These are phyloP conservation scores for Penicillium sp. DNA, from an alignment of 2,329 filamentous ascomycete species.

Conservation along the genomic window DNA sequence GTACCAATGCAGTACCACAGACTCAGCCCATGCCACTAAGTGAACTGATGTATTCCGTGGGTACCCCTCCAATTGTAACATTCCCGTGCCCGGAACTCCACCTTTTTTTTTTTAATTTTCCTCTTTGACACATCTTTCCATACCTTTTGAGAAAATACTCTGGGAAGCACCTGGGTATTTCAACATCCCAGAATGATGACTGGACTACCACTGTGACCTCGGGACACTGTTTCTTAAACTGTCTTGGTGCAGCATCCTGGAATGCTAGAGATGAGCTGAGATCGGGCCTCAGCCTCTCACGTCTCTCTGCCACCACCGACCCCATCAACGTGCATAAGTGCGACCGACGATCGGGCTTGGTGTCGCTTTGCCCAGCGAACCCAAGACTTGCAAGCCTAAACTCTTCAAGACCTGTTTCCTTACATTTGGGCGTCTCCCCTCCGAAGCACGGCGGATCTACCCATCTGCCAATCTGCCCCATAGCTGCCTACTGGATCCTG, in stretches of 20 bases:
- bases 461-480: constrained; percentile 15
- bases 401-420: constrained; percentile 12
- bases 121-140: neutral
- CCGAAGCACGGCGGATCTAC: constrained; percentile 17
- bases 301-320: constrained; percentile 17
- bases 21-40: neutral
- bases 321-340: constrained; percentile 35
- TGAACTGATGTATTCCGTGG: constrained; percentile 2
- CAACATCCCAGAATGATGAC: neutral
- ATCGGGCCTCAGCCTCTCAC: constrained; percentile 13
- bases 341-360: constrained; percentile 30
- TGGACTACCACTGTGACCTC: neutral
- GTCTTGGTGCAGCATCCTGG: constrained; percentile 3
- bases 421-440: constrained; percentile 11
- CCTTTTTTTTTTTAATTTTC: neutral
- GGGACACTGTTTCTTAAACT: neutral
- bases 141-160: neutral
- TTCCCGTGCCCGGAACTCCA: constrained; percentile 12
- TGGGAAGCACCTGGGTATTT: neutral
- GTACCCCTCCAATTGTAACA: constrained; percentile 1
- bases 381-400: neutral
- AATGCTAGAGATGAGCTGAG: constrained; percentile 15
- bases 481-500: constrained; percentile 9
- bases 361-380: constrained; percentile 3
- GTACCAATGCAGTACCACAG: constrained; percentile 5